These are phyloP conservation scores for Botrytis pseudocinerea DNA, from an alignment of 2,329 filamentous ascomycete species.

Conservation along the genomic window DNA sequence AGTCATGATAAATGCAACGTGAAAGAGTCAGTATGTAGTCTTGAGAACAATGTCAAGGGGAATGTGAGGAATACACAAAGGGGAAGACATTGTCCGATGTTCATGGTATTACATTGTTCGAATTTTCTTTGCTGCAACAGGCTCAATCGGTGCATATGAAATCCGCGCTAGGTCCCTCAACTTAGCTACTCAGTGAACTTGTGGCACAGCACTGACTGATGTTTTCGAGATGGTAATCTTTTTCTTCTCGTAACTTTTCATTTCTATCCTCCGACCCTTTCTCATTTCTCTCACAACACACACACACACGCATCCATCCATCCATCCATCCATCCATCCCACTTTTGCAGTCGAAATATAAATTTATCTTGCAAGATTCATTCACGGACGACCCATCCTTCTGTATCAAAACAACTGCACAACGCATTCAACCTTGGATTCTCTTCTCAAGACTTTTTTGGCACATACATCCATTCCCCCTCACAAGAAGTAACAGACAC, in stretches of 20 bases:
- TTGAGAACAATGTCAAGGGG: slow-evolving; percentile 1
- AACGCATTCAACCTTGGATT: background rate
- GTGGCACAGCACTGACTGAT: slow-evolving; percentile 2
- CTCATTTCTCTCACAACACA: background rate
- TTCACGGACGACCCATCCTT: background rate
- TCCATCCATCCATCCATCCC: background rate
- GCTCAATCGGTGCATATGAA: background rate
- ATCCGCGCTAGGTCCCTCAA: background rate
- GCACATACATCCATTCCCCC: background rate
- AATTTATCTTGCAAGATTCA: background rate
- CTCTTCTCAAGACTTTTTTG: background rate
- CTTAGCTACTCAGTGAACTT: background rate
- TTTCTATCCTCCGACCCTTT: background rate
- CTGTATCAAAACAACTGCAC: background rate
- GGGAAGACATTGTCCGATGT: background rate
- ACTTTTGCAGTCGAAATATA: background rate
- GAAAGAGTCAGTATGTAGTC: background rate
- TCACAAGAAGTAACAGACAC: background rate
- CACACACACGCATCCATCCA: background rate
- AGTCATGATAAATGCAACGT: background rate
- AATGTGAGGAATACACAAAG: background rate
- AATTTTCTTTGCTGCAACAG: background rate
- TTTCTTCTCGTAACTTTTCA: background rate
- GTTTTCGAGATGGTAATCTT: background rate
- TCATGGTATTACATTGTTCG: background rate